phyloP scores from a whole-genome alignment of 306 rosid genomes.

The Castanea crenata region DNA sequence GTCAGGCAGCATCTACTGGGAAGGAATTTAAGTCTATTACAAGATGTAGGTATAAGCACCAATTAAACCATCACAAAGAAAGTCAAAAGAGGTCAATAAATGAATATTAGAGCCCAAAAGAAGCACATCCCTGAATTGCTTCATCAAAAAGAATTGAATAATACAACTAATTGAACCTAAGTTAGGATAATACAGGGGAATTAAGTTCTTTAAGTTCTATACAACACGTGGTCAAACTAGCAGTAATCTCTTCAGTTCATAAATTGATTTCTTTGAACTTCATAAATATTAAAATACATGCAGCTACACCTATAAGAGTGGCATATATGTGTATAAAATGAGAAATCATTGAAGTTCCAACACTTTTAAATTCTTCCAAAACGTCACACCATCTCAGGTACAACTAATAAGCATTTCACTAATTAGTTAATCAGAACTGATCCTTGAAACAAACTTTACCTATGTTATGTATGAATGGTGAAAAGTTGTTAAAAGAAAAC shows the following conservation, averaged over 20 bases:
- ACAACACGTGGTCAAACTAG: background rate
- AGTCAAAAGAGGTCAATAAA: background rate
- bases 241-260: background rate
- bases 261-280: background rate
- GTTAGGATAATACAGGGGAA: background rate
- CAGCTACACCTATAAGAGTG: background rate
- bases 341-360: background rate
- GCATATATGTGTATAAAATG: background rate
- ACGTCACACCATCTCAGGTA: background rate
- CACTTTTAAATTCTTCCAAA: background rate
- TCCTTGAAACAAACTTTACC: background rate
- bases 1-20: background rate
- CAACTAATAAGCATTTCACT: background rate
- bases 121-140: background rate
- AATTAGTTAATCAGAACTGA: background rate
- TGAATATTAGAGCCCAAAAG: background rate
- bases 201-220: background rate
- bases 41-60: background rate
- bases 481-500: slow-evolving; percentile 10
- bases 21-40: background rate
- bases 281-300: background rate
- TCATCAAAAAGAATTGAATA: background rate
- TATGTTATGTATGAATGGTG: background rate
- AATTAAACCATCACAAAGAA: background rate
- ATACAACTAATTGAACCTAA: background rate